These are phyloP conservation scores for Sutorius australiensis DNA, from an alignment of 768 basidiomycete genomes.

Conservation along the genomic window DNA sequence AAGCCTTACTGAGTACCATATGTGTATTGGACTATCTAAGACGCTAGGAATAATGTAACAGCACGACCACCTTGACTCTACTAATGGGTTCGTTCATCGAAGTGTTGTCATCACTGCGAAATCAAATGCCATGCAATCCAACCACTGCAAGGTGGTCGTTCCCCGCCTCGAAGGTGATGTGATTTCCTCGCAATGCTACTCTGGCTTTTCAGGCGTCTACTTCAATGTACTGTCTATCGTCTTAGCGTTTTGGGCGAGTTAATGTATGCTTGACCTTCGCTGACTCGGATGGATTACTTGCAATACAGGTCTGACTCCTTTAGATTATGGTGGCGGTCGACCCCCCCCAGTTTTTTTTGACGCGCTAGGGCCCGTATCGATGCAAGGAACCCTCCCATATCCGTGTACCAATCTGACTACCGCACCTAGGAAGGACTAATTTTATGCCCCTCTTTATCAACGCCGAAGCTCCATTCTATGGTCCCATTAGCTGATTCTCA, in stretches of 20 bases:
- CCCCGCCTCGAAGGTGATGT: neutral
- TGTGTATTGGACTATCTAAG: neutral
- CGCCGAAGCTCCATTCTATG: too few relatives aligned
- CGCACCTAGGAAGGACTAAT: neutral
- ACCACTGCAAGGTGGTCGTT: neutral
- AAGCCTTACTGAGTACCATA: slow-evolving; percentile 10
- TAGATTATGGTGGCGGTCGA: too few relatives aligned
- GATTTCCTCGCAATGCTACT: neutral
- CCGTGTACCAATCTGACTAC: neutral
- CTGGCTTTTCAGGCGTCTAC: neutral
- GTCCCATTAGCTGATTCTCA: too few relatives aligned
- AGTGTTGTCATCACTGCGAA: neutral
- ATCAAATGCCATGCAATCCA: neutral
- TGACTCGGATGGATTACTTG: neutral
- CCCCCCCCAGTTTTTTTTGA: too few relatives aligned
- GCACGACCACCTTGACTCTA: neutral
- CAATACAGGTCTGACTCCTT: neutral
- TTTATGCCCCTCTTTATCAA: too few relatives aligned
- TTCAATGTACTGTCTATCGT: neutral
- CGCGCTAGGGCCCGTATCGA: too few relatives aligned
- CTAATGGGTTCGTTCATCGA: neutral
- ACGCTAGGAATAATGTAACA: neutral
- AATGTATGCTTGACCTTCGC: neutral
- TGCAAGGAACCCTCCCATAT: neutral
- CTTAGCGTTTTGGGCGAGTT: neutral